phyloP scores from a whole-genome alignment of 345 rosid genomes.

The Citrus inodora region DNA sequence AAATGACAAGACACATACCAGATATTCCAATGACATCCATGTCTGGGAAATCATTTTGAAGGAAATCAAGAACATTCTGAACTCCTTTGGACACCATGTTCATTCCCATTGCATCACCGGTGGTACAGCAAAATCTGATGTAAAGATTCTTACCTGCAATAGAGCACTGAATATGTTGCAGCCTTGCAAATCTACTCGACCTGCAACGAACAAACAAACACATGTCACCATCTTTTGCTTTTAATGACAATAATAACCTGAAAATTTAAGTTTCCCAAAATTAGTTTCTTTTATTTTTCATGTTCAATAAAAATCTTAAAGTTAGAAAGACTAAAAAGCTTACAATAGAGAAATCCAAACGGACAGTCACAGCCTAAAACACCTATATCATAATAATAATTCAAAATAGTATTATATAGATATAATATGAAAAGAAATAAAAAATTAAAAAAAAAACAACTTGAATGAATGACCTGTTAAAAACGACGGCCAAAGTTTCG shows the following conservation, averaged over 20 bases:
- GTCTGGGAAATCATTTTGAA: conserved; percentile 73
- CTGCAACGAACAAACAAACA: conserved; percentile 32
- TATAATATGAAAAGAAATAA: neutral
- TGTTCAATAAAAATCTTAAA: neutral
- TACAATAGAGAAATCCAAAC: neutral
- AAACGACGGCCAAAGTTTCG: conserved; percentile 63
- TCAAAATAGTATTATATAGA: too few relatives aligned
- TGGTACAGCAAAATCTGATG: conserved; percentile 68
- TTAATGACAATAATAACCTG: neutral
- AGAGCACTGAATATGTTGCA: conserved; percentile 55
- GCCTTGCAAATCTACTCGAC: conserved; percentile 75
- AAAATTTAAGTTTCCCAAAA: neutral
- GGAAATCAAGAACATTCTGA: conserved; percentile 80
- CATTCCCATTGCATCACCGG: conserved; percentile 99
- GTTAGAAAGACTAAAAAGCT: neutral
- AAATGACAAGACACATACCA: conserved; percentile 32
- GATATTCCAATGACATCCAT: conserved; percentile 84
- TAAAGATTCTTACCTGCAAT: conserved; percentile 89
- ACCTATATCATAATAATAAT: neutral
- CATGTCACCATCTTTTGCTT: neutral
- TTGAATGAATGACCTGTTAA: conserved; percentile 49
- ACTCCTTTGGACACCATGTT: conserved; percentile 96
- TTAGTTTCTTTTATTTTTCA: neutral
- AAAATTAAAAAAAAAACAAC: neutral
- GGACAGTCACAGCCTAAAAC: neutral